Percentiles rank a stretch among this genome's conserved stretches.
Evolutionary conservation across 2,329 filamentous ascomycete genomes (phyloP).

Genomic region (Aureobasidium subglaciale): DNA sequence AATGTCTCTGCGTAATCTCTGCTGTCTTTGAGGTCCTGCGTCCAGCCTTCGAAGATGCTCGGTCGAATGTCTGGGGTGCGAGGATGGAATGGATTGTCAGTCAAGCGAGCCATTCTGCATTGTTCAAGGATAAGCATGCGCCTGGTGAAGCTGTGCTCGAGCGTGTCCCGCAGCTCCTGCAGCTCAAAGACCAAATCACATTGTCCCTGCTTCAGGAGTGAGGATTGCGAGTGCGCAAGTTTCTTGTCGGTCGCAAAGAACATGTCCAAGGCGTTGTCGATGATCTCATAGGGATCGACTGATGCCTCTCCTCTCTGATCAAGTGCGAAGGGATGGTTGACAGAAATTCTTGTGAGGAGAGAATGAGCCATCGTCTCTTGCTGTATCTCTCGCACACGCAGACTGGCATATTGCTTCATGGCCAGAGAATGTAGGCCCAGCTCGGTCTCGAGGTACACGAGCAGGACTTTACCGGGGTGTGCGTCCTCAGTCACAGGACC

Average conservation of each 20-base stretch:
- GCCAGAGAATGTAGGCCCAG: slow-evolving; percentile 28
- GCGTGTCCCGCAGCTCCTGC: slow-evolving; percentile 25
- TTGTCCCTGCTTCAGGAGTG: slow-evolving; percentile 26
- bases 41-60: slow-evolving; percentile 25
- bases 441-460: slow-evolving; percentile 30
- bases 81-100: slow-evolving; percentile 17
- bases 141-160: slow-evolving; percentile 25
- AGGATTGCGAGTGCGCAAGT: slow-evolving; percentile 26
- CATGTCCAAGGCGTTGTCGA: slow-evolving; percentile 23
- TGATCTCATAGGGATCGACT: slow-evolving; percentile 25
- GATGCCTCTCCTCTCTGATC: slow-evolving; percentile 16
- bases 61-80: slow-evolving; percentile 17
- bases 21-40: slow-evolving; percentile 23
- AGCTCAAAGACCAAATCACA: slow-evolving; percentile 32
- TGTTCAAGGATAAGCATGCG: slow-evolving; percentile 28
- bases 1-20: slow-evolving; percentile 30
- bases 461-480: slow-evolving; percentile 29
- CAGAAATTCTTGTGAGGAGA: slow-evolving; percentile 27
- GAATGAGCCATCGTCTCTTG: slow-evolving; percentile 30
- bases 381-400: slow-evolving; percentile 31
- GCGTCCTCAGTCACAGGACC: slow-evolving; percentile 16
- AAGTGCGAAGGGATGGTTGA: slow-evolving; percentile 23
- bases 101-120: slow-evolving; percentile 27
- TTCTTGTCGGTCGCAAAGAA: slow-evolving; percentile 28
- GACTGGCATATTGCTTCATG: slow-evolving; percentile 25